Evolutionary conservation across 345 rosid species (phyloP).

Genomic region (Citrus reticulata): DNA sequence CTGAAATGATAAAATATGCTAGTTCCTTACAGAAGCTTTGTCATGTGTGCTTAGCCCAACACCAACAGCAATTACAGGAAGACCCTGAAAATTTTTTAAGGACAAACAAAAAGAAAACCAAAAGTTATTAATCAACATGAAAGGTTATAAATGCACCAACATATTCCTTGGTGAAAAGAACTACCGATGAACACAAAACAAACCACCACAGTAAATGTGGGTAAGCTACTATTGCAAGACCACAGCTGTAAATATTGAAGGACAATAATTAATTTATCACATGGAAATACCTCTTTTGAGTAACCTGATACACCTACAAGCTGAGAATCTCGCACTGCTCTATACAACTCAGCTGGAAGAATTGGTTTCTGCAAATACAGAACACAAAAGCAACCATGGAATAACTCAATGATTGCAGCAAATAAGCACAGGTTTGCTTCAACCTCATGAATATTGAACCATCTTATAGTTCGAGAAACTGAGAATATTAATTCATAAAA

Average conservation of each 20-base stretch:
- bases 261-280: constrained; percentile 14
- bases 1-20: not conserved
- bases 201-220: not conserved
- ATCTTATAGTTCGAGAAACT: not conserved
- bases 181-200: not conserved
- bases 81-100: constrained; percentile 54
- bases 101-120: not conserved
- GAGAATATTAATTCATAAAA: not conserved
- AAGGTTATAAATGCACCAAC: constrained; percentile 2
- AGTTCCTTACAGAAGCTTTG: constrained; percentile 80
- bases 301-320: constrained; percentile 91
- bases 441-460: not conserved
- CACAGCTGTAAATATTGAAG: not conserved
- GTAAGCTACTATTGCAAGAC: not conserved
- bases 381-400: not conserved
- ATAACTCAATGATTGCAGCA: constrained; percentile 8
- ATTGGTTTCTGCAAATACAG: constrained; percentile 68
- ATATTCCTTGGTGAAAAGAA: not conserved
- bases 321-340: constrained; percentile 86
- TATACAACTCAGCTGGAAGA: constrained; percentile 69
- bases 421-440: constrained; percentile 5
- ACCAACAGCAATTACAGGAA: constrained; percentile 84
- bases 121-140: not conserved
- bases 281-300: constrained; percentile 61
- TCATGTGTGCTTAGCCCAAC: constrained; percentile 93